Evolutionary conservation across 2,329 filamentous ascomycete species (phyloP), one percentile per base, ranked within the genome.

Genomic region (Claviceps citrina): DNA sequence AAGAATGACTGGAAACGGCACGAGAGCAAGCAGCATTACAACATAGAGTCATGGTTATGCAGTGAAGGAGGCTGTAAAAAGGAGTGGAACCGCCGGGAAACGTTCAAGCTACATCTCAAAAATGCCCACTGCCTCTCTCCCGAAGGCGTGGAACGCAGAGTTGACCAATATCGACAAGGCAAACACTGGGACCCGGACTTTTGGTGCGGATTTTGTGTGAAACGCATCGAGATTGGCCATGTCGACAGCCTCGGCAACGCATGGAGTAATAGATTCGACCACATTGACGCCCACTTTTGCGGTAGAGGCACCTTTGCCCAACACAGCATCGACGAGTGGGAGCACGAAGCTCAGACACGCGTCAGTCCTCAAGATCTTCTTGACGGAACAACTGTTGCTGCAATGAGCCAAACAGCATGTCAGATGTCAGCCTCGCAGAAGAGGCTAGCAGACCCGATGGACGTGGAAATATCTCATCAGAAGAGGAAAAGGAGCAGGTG

Each of bases 1-100:
- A 93, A 94, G 54, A 87, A 85, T 43, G 87, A 95, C 58, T 95
- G 76, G 87, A 93, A 93, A 55, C 76, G 87, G 1, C 87, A 95
- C 52, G 89, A 95, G 53, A 81, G 76, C 47, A 76, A 73, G 13
- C 81, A 89, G 51, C 86, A 94, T 55, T 76, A 73, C 44, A 73
- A 81, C 43, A 57, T 72, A 5, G 79, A 86, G 51, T 68, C 70
- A 36, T 94, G 82, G 77, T 73, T 72, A 24, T 94, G 86, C 53
- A 65, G 71, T 24, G 57, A 69, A 35, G 48, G 57, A 2, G 46
- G 47, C 3, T 91, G 83, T 50, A 7, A 71, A 68, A 44, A 59
- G 78, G 12, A 60, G 78, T 79, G 71, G 52, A 67, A 74, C 47
- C 67, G 71, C 5, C 59, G 68, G 10, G 70, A 78, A 40, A 61